Evolutionary conservation across 2,329 filamentous ascomycete genomes (phyloP), one percentile per base, ranked within the genome.

Genomic region (Mycosphaerella sp.): DNA sequence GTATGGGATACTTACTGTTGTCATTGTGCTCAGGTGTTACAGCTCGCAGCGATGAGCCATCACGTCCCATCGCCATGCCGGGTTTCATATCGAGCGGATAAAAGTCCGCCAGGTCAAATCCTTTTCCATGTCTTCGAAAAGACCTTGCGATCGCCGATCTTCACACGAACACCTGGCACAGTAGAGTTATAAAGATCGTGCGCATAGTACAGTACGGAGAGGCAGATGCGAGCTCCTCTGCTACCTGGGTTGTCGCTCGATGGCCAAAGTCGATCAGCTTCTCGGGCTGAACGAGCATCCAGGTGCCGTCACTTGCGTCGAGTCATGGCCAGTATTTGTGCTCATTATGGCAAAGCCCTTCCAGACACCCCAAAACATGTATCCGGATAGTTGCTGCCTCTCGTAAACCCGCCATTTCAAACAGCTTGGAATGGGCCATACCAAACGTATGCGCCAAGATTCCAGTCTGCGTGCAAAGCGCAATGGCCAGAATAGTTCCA

Each of bases 161-260:
- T n/a, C n/a, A n/a, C n/a, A n/a, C 17, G 67, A 70, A 50, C 70
- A 71, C 2, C 70, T 69, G 50, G 54, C 62, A 55, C 58, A 71
- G 51, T 72, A 72, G 67, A 71, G 49, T 65, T 70, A 8, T 58
- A 58, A 6, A 62, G 61, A 8, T 46, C 46, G n/a, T 52, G 44
- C 2, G 63, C 64, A 42, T 72, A 73, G 49, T 62, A n/a, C n/a
- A n/a, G n/a, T n/a, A n/a, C n/a, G n/a, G 69, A 2, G 49, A 53
- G 7, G 52, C 41, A 0, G 61, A n/a, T n/a, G n/a, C 65, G 6
- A 70, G 43, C 4, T 54, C 44, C 54, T 67, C 62, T 5, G 62
- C 68, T 0, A 75, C 72, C 7, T 79, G 79, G 0, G 76, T 74
- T 0, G 78, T 81, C 4, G 65, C 61, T 14, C 64, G 61, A 47